Base-by-base conservation (phyloP, 2,329 filamentous ascomycete genomes). In the Delphinella strobiligena region DNA sequence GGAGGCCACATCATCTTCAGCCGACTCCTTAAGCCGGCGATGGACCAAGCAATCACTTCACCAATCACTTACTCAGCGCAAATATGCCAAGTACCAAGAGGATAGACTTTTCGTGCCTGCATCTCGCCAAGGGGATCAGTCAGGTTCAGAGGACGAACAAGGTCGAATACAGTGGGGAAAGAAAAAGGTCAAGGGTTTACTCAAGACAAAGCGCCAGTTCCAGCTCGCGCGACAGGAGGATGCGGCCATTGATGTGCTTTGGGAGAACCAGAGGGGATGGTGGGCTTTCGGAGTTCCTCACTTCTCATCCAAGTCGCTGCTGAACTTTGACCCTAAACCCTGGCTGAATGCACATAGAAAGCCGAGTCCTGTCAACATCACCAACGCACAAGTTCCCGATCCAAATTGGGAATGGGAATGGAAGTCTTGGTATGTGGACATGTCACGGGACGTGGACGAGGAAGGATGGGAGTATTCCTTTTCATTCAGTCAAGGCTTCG, bases 391-490 rank as follows among this genome's bases (percentile, higher is more conserved):
- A 58, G 76, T 94, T 1, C 91, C 91, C 0, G 91, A 98, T 56
- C 91, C 91, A 4, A 85, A 80, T 46, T 98, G 91, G 91, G 78
- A 85, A 55, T 98, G 91, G 91, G 77, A 69, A 8, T 82, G 78
- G 78, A 72, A 72, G 54, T 71, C 69, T 31, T 82, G 78, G 77
- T 81, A 80, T 54, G 77, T 80, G 19, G 78, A 82, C 66, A 85
- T 72, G 85, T 89, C 66, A n/a, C 74, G 81, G 2, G 80, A 82
- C 43, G 78, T 83, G 9, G 91, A 96, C 53, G 81, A 89, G 46
- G 83, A 89, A 46, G 91, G 91, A 3, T 98, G 91, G 91, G 82
- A 93, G 56, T 98, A 98, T 61, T 91, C 85, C 12, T 87, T 95
- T 56, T 80, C 83, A 48, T 98, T 96, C 55, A 58, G 60, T 19